phyloP scores from a whole-genome alignment of 306 rosid genomes.

The Inga oerstediana region DNA sequence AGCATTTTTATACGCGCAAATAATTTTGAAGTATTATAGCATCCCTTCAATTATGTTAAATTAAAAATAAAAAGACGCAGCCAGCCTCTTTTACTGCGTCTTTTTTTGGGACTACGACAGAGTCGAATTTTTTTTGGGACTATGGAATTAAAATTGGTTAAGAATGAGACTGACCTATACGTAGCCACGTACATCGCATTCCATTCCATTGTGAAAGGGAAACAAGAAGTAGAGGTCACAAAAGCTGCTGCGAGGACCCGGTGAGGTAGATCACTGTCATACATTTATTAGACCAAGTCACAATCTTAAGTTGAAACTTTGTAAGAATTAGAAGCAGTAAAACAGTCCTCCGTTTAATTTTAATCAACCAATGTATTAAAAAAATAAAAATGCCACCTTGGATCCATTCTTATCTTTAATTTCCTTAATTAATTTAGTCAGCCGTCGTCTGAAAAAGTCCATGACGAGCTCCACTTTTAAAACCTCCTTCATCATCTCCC shows the following conservation, averaged over 20 bases:
- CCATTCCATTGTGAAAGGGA: background rate
- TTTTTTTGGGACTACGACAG: background rate
- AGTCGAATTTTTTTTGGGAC: background rate
- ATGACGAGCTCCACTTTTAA: background rate
- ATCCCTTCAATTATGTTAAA: background rate
- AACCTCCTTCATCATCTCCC: background rate
- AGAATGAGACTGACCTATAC: background rate
- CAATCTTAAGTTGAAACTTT: background rate
- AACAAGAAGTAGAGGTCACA: background rate
- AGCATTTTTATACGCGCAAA: background rate
- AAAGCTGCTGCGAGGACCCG: background rate
- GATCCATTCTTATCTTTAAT: background rate
- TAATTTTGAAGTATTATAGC: background rate
- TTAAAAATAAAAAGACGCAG: background rate
- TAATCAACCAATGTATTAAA: background rate
- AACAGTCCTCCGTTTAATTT: background rate
- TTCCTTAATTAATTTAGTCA: background rate
- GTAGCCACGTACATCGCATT: background rate
- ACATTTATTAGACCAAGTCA: background rate
- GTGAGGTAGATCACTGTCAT: background rate
- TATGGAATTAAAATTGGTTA: background rate
- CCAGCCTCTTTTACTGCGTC: background rate
- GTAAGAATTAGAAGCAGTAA: background rate
- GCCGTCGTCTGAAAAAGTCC: background rate
- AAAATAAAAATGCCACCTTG: too few relatives aligned